These are phyloP conservation scores for Urochloa ruziziensis DNA, from an alignment of 176 grass and related monocot species.

Conservation along the genomic window DNA sequence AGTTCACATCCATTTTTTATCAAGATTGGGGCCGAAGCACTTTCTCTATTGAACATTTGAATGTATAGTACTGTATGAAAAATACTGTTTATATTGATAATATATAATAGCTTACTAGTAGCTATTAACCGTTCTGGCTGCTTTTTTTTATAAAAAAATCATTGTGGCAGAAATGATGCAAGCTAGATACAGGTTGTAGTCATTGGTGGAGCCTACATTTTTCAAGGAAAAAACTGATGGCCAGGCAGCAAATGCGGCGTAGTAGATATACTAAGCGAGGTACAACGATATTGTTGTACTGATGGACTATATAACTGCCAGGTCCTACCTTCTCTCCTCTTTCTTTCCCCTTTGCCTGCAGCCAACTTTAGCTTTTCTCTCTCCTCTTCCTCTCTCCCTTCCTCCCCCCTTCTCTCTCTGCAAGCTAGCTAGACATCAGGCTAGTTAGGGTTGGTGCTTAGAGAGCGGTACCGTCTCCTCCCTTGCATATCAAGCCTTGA, in stretches of 20 bases:
- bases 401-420: neutral
- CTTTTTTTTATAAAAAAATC: neutral
- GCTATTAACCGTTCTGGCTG: neutral
- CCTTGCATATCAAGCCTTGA: slow-evolving; percentile 53
- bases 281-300: neutral
- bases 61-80: neutral
- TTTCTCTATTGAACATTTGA: neutral
- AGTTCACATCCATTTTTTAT: neutral
- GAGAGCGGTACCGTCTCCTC: slow-evolving; percentile 26
- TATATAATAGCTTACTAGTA: neutral
- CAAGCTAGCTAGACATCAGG: slow-evolving; percentile 11
- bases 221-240: neutral
- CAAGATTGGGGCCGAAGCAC: neutral
- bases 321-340: slow-evolving; percentile 23
- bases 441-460: slow-evolving; percentile 50
- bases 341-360: slow-evolving; percentile 23
- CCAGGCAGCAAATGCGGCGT: neutral
- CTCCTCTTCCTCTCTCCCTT: neutral
- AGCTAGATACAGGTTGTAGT: neutral
- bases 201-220: neutral
- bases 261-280: neutral
- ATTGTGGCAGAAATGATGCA: neutral
- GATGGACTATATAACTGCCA: slow-evolving; percentile 23
- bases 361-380: slow-evolving; percentile 20
- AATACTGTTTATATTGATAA: neutral